Percentiles rank a stretch among this genome's conserved stretches.
These are phyloP conservation scores for Raffaelea arxii DNA, from an alignment of 2,329 filamentous ascomycete genomes.

Conservation along the genomic window DNA sequence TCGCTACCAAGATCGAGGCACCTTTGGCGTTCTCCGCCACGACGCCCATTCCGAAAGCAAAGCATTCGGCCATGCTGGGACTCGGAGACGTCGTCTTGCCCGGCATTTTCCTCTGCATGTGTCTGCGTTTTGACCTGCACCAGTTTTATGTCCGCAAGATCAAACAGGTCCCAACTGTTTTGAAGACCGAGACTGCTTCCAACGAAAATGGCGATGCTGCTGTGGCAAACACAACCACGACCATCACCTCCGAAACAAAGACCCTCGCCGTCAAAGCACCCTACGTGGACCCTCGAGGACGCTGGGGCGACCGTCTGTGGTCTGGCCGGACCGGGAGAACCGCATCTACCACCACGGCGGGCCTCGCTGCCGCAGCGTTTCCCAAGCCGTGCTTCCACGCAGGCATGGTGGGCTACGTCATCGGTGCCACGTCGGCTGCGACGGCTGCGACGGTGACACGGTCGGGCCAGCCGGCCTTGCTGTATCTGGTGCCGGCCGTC, in stretches of 20 bases:
- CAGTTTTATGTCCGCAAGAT: conserved; percentile 66
- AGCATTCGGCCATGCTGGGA: conserved; percentile 75
- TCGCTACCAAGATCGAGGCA: conserved; percentile 81
- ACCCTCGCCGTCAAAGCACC: conserved; percentile 38
- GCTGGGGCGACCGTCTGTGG: conserved; percentile 84
- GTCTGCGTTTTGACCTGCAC: conserved; percentile 85
- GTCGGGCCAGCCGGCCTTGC: conserved; percentile 78
- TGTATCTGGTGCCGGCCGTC: conserved; percentile 88
- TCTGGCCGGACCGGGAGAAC: conserved; percentile 22
- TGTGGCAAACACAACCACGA: conserved; percentile 23
- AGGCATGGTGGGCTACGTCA: conserved; percentile 63
- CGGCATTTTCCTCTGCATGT: conserved; percentile 80
- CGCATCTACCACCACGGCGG: conserved; percentile 16
- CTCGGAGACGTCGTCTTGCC: conserved; percentile 91
- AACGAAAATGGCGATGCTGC: conserved; percentile 5
- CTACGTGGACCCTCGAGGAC: conserved; percentile 53
- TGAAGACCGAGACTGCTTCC: conserved; percentile 19
- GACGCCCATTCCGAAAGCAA: conserved; percentile 53
- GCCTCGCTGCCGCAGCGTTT: conserved; percentile 44
- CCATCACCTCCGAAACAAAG: conserved; percentile 19
- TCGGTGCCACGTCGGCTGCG: conserved; percentile 70
- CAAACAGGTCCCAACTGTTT: conserved; percentile 31
- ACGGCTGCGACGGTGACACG: conserved; percentile 66
- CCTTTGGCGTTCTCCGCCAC: conserved; percentile 84
- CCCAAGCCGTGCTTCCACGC: conserved; percentile 80